A percentile compares a stretch with the other conserved stretches of the same genome.
Conservation (phyloP, 2,329 filamentous ascomycete species). For the Huntiella abstrusa region DNA sequence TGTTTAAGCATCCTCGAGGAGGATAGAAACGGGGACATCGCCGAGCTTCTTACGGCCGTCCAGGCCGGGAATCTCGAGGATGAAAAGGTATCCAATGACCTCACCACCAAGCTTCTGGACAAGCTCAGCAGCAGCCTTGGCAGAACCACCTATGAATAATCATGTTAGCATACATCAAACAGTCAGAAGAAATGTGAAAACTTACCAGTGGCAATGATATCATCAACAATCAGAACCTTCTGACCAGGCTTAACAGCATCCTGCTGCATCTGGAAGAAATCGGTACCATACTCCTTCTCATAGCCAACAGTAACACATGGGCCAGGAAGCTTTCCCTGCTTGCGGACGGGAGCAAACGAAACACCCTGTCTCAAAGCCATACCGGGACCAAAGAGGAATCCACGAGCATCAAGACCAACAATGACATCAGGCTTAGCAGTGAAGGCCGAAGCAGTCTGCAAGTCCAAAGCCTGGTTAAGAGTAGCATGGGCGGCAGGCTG, state of each 20-base stretch:
- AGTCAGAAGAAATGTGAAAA: constrained; percentile 14
- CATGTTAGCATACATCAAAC: constrained; percentile 1
- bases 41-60: constrained; percentile 81
- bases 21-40: constrained; percentile 57
- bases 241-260: constrained; percentile 71
- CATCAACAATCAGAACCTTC: constrained; percentile 84
- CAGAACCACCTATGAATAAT: constrained; percentile 55
- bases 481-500: constrained; percentile 52
- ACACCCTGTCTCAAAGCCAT: constrained; percentile 69
- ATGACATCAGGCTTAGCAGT: constrained; percentile 63
- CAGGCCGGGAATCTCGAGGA: constrained; percentile 86
- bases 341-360: constrained; percentile 81
- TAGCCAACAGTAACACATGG: constrained; percentile 70
- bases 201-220: constrained; percentile 95
- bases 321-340: constrained; percentile 89
- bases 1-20: constrained; percentile 41
- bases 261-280: constrained; percentile 89
- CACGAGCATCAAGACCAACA: constrained; percentile 81
- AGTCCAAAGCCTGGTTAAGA: constrained; percentile 68
- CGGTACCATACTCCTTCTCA: constrained; percentile 89
- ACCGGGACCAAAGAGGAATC: constrained; percentile 86
- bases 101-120: constrained; percentile 70
- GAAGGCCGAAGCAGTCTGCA: constrained; percentile 53
- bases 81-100: constrained; percentile 82
- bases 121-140: constrained; percentile 68